Base-by-base conservation (phyloP, 495 filamentous ascomycete genomes). In the Penicillium silybi region DNA sequence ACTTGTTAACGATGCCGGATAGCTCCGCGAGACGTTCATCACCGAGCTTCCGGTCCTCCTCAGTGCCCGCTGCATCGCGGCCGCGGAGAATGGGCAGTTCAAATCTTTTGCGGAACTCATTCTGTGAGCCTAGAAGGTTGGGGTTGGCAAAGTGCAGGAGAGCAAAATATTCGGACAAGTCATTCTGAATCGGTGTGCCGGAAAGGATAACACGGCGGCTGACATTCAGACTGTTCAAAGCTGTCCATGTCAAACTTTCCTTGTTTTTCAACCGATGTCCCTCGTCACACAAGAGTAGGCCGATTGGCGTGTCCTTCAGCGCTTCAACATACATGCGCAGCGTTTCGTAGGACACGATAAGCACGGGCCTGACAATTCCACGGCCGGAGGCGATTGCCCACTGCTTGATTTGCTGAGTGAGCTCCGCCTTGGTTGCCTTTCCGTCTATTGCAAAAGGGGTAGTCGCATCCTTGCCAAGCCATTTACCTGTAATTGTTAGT, bases 281-380 rank as follows among this genome's bases (percentile, higher is more conserved):
- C 71, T 99, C 93, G 57, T 99, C 93, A 64, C 93, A 97, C n/a
- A 99, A 80, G 64, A 99, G 85, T 9, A 99, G 73, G 6, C 93
- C 93, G 57, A 99, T 97, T 2, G 85, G 85, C 2, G 87, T 88
- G 49, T 90, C 83, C 45, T 84, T 88, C 38, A 99, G 79, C 56
- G 92, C 85, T n/a, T 90, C 88, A 7, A 89, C 86, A 54, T 99
- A 91, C 45, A 97, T 73, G 18, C 93, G 86, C 5, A 99, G 78
- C 0, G 95, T 97, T 64, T 99, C 93, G 63, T 99, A 99, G 1
- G 93, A 97, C 44, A 99, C 91, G 44, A 99, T 99, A n/a, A 99
- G 85, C n/a, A 97, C 90, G 4, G 95, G 93, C 26, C 93, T 80
- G 18, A 90, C 91, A 18, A 99, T 83, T n/a, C 90, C 79, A 37